phyloP scores from a whole-genome alignment of 305 asterid species.

The Fraxinus angustifolia region DNA sequence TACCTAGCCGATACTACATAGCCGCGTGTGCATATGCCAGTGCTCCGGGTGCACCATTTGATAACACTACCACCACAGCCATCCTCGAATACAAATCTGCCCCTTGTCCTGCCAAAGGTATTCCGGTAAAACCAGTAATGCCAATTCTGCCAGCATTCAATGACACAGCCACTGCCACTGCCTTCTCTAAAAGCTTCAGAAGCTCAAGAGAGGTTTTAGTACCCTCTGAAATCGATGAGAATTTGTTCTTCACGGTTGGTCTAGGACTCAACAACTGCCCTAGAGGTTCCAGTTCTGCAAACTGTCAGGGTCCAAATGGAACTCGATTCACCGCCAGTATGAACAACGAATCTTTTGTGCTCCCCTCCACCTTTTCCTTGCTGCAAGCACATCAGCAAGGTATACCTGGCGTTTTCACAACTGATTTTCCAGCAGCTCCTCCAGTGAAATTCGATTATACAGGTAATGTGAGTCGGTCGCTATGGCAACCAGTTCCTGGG shows the following conservation, averaged over 20 bases:
- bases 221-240: constrained; percentile 37
- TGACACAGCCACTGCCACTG: constrained; percentile 41
- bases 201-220: constrained; percentile 32
- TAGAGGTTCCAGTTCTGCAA: constrained; percentile 21
- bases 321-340: constrained; percentile 45
- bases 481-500: not conserved
- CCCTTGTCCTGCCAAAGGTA: constrained; percentile 32
- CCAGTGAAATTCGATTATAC: constrained; percentile 44
- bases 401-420: constrained; percentile 28
- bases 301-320: constrained; percentile 51
- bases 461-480: constrained; percentile 34
- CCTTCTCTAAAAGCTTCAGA: constrained; percentile 35
- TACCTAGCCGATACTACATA: constrained; percentile 39
- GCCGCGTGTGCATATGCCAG: constrained; percentile 53
- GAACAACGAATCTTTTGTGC: constrained; percentile 40
- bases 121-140: constrained; percentile 23
- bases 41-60: constrained; percentile 6
- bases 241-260: constrained; percentile 37
- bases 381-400: constrained; percentile 44
- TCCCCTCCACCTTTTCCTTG: constrained; percentile 40
- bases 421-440: constrained; percentile 30
- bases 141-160: constrained; percentile 39
- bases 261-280: constrained; percentile 41
- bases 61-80: constrained; percentile 45
- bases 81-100: constrained; percentile 38